phyloP scores from a whole-genome alignment of 306 rosid genomes.

The Glycine soja region DNA sequence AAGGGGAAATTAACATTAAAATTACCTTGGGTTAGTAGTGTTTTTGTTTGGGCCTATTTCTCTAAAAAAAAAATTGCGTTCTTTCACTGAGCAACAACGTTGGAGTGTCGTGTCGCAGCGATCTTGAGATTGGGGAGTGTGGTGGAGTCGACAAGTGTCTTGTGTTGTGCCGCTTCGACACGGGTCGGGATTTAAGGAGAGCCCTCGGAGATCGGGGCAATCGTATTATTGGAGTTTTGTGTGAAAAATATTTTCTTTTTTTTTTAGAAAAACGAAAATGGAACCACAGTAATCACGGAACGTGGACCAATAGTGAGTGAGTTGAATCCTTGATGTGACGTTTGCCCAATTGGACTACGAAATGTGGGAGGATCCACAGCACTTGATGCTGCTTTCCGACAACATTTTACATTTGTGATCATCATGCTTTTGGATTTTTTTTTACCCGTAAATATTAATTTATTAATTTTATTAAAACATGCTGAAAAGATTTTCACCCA shows the following conservation, averaged over 20 bases:
- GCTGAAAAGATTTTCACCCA: too few relatives aligned
- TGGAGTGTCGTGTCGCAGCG: constrained; percentile 53
- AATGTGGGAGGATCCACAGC: constrained; percentile 54
- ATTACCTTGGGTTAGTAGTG: constrained; percentile 16
- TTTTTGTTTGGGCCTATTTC: not conserved
- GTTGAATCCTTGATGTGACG: constrained; percentile 49
- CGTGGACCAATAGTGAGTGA: constrained; percentile 69
- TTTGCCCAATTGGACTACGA: constrained; percentile 25
- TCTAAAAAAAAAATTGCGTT: too few relatives aligned
- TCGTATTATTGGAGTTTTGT: not conserved
- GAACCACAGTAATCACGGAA: constrained; percentile 40
- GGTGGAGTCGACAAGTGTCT: constrained; percentile 84
- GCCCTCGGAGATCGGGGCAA: too few relatives aligned
- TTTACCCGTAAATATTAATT: too few relatives aligned
- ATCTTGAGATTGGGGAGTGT: constrained; percentile 13
- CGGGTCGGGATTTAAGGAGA: constrained; percentile 51
- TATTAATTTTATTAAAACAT: too few relatives aligned
- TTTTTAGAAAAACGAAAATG: not conserved
- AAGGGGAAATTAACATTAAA: not conserved
- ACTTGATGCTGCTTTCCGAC: constrained; percentile 61
- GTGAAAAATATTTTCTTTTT: too few relatives aligned
- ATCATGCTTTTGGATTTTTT: constrained; percentile 1
- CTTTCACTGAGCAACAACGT: not conserved
- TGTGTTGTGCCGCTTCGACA: constrained; percentile 40
- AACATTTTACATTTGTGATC: constrained; percentile 44